Evolutionary conservation across 257 asterid species (phyloP).

Genomic region (Hygrophila difformis): DNA sequence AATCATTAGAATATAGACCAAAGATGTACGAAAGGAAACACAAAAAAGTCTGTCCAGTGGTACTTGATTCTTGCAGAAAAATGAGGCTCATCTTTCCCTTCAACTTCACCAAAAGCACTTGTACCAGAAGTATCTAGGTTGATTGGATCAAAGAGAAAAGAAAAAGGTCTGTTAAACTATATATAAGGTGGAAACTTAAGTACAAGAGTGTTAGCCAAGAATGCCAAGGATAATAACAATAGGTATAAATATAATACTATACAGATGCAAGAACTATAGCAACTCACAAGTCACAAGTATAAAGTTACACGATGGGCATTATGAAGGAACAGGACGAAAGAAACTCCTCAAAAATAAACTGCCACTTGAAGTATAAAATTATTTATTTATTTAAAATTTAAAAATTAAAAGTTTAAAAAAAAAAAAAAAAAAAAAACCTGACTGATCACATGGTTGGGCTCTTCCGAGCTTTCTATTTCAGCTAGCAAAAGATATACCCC

Average conservation of each 20-base stretch:
- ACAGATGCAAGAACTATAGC: too few species aligned
- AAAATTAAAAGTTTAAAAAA: too few species aligned
- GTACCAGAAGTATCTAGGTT: slow-evolving; percentile 37
- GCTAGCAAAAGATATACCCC: slow-evolving; percentile 2
- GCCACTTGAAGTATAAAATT: too few species aligned
- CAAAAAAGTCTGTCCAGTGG: slow-evolving; percentile 13
- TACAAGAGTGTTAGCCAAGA: slow-evolving; percentile 1
- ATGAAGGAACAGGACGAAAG: too few species aligned
- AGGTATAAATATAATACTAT: too few species aligned
- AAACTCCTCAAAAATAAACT: too few species aligned
- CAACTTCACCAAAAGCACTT: slow-evolving; percentile 40
- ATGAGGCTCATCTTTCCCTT: slow-evolving; percentile 50
- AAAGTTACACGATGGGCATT: too few species aligned
- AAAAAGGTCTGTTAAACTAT: slow-evolving; percentile 7
- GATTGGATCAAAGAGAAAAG: slow-evolving; percentile 15
- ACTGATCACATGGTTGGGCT: not conserved
- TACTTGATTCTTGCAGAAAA: slow-evolving; percentile 67
- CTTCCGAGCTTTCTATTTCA: slow-evolving; percentile 8
- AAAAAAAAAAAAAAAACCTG: not conserved
- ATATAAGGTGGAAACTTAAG: not conserved
- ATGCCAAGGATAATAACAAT: too few species aligned
- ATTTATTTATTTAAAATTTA: too few species aligned
- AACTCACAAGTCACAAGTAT: too few species aligned
- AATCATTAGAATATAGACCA: slow-evolving; percentile 17
- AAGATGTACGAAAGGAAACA: slow-evolving; percentile 6